A percentile compares a stretch with the other conserved stretches of the same genome.
Conservation (phyloP, 805 yeast genomes). For the Deakozyma indianensis region DNA sequence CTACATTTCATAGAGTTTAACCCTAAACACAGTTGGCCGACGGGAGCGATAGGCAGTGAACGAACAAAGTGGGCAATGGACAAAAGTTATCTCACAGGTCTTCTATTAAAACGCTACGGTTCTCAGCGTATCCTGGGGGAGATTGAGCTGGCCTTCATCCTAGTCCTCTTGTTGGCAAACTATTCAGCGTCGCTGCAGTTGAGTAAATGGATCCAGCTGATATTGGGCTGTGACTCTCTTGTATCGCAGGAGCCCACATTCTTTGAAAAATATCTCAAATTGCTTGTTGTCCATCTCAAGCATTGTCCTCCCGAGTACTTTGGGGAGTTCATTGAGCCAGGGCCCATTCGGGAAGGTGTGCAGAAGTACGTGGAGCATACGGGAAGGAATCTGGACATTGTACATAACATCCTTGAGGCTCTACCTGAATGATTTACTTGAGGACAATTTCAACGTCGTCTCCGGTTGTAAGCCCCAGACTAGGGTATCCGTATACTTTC, state of each 20-base stretch:
- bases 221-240: conserved; percentile 24
- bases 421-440: not conserved
- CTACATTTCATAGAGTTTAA: conserved; percentile 31
- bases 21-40: conserved; percentile 25
- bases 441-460: not conserved
- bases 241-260: conserved; percentile 16
- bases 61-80: conserved; percentile 42
- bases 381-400: not conserved
- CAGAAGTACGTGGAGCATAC: not conserved
- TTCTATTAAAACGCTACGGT: conserved; percentile 20
- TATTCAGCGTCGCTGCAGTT: conserved; percentile 52
- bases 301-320: conserved; percentile 30
- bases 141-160: conserved; percentile 35
- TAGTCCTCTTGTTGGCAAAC: conserved; percentile 42
- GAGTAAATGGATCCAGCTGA: conserved; percentile 35
- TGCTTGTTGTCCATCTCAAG: conserved; percentile 25
- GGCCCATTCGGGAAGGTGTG: not conserved
- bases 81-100: conserved; percentile 41
- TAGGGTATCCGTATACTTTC: not conserved
- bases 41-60: conserved; percentile 24
- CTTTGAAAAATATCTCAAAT: conserved; percentile 19
- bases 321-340: conserved; percentile 20
- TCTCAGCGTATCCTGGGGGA: conserved; percentile 32
- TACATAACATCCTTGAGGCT: not conserved
- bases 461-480: not conserved